These are phyloP conservation scores for Phaeoacremonium minimum DNA, from an alignment of 2,329 filamentous ascomycete species.

Conservation along the genomic window DNA sequence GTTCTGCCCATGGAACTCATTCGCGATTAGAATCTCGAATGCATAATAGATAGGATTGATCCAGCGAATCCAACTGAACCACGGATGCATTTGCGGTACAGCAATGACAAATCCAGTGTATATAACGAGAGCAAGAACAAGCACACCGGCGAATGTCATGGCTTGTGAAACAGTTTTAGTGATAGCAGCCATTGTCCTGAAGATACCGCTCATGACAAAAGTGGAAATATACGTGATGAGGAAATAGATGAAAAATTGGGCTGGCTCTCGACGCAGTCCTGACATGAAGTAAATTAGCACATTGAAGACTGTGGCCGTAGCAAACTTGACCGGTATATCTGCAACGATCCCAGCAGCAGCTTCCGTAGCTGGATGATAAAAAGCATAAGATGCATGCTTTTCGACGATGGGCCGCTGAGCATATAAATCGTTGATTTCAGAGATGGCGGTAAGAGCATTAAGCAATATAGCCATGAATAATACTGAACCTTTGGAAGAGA, in stretches of 20 bases:
- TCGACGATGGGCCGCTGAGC: conserved; percentile 42
- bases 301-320: conserved; percentile 45
- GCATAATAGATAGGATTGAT: conserved; percentile 70
- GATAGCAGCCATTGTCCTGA: conserved; percentile 67
- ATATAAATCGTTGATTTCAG: conserved; percentile 45
- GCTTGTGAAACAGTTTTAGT: conserved; percentile 62
- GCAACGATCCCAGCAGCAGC: conserved; percentile 48
- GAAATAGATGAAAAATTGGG: conserved; percentile 72
- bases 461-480: conserved; percentile 56
- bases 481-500: conserved; percentile 50
- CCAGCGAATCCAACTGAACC: conserved; percentile 74
- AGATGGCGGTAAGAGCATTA: conserved; percentile 53
- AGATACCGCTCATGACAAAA: conserved; percentile 71
- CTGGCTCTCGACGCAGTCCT: conserved; percentile 50
- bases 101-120: conserved; percentile 55
- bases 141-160: conserved; percentile 45
- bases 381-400: conserved; percentile 43
- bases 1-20: conserved; percentile 61
- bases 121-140: conserved; percentile 57
- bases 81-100: conserved; percentile 59
- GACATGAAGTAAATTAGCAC: conserved; percentile 55
- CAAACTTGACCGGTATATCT: conserved; percentile 56
- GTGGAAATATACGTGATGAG: conserved; percentile 65
- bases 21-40: conserved; percentile 69
- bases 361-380: conserved; percentile 48